These are phyloP conservation scores for Cenchrus purpureus DNA, from an alignment of 176 grass and related monocot genomes.

Conservation along the genomic window DNA sequence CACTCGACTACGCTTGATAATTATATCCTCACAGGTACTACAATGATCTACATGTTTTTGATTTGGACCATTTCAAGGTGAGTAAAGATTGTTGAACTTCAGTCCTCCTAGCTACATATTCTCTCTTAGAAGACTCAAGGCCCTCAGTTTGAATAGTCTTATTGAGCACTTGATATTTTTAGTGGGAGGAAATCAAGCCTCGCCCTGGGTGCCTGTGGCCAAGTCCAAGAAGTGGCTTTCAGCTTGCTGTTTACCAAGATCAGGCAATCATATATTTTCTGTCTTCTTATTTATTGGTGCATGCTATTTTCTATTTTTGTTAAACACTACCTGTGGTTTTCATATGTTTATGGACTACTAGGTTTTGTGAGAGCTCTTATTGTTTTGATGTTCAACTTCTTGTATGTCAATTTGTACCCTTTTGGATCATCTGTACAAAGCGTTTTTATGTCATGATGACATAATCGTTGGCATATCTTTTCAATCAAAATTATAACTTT, in stretches of 20 bases:
- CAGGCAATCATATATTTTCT: conserved; percentile 63
- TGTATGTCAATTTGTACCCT: background rate
- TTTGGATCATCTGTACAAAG: conserved; percentile 11
- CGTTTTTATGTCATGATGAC: conserved; percentile 15
- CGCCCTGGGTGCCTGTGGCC: conserved; percentile 89
- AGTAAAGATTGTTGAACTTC: conserved; percentile 27
- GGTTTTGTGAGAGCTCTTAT: background rate
- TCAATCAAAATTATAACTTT: background rate
- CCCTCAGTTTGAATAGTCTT: conserved; percentile 32
- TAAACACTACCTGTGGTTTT: background rate
- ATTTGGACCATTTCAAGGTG: conserved; percentile 97
- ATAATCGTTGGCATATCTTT: conserved; percentile 18
- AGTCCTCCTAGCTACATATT: background rate
- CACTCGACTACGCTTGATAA: conserved; percentile 38
- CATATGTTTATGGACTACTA: background rate
- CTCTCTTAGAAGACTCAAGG: conserved; percentile 15
- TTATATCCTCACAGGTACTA: conserved; percentile 66
- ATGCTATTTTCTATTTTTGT: background rate
- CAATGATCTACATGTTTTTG: conserved; percentile 93
- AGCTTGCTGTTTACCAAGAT: conserved; percentile 95
- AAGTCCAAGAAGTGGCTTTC: conserved; percentile 96
- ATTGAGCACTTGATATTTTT: conserved; percentile 44
- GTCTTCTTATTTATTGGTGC: background rate
- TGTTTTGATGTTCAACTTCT: conserved; percentile 20
- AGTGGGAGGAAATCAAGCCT: conserved; percentile 99